These are phyloP conservation scores for Boletus rex-veris DNA, from an alignment of 768 basidiomycete species.

Conservation along the genomic window DNA sequence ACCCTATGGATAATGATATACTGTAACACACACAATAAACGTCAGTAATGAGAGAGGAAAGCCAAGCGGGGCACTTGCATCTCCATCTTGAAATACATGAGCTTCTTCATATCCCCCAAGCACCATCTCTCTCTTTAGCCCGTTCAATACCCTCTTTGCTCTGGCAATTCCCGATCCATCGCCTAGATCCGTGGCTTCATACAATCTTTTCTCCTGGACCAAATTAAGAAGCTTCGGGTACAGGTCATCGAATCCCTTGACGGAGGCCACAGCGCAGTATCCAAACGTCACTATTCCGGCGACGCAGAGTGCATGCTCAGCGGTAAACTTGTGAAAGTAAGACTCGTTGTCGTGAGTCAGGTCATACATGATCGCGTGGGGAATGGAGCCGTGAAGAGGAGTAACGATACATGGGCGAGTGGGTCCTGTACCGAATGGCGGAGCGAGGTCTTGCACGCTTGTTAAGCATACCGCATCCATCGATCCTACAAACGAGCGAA, in stretches of 20 bases:
- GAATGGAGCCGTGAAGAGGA: conserved; percentile 79
- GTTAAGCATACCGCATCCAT: conserved; percentile 91
- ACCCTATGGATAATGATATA: conserved; percentile 94
- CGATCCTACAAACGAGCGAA: conserved; percentile 52
- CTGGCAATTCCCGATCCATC: conserved; percentile 54
- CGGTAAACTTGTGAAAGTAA: conserved; percentile 81
- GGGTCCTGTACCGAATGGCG: conserved; percentile 81
- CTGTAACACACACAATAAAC: conserved; percentile 40
- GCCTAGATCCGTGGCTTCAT: conserved; percentile 62
- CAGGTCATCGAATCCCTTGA: conserved; percentile 96
- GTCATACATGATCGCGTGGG: conserved; percentile 94
- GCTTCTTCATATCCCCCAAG: conserved; percentile 85
- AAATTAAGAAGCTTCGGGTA: conserved; percentile 93
- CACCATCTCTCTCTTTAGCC: conserved; percentile 88
- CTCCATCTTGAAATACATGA: conserved; percentile 94
- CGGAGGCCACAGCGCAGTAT: conserved; percentile 83
- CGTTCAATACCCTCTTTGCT: conserved; percentile 74
- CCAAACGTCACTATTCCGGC: conserved; percentile 92
- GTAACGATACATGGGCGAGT: conserved; percentile 69
- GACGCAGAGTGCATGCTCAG: conserved; percentile 93
- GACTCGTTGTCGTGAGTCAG: conserved; percentile 98
- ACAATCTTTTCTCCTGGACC: conserved; percentile 77
- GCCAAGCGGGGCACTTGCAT: conserved; percentile 52
- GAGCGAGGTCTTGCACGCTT: conserved; percentile 67
- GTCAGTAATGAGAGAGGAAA: conserved; percentile 1